Evolutionary conservation across 2,329 filamentous ascomycete species (phyloP), one percentile per base, ranked within the genome.

Genomic region (Calcarisporium arbuscula): DNA sequence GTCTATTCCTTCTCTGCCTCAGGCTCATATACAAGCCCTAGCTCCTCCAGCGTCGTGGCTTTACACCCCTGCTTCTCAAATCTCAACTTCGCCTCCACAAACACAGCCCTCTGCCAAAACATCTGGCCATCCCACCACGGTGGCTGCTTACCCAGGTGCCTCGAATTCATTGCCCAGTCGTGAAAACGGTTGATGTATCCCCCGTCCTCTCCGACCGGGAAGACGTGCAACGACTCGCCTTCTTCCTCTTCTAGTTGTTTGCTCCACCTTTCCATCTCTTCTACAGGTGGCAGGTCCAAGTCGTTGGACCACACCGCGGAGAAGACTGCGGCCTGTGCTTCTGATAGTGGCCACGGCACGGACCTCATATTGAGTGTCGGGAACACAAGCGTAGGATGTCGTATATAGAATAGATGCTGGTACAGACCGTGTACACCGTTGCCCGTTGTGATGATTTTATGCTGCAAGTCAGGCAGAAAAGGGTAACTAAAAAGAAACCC

Each of bases 401-500:
- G 65, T 4, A 81, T 78, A 54, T 81, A 79, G 55, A 95, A 82
- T 8, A 95, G 50, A 48, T 96, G 87, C 45, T 86, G 70, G 55
- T 88, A 95, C 4, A 89, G 61, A 21, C 82, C 77, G 41, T 80
- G 67, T 1, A 89, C 79, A 19, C 83, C 73, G 21, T 71, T 72
- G 1, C 89, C 89, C 35, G 78, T 73, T 0, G 74, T 79, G 36
- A 89, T 69, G 3, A 87, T 53, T 1, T 74, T 65, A 8, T 54
- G 58, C 11, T 61, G 49, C 5, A 74, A 45, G 3, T 60, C 53
- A 10, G 56, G 53, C 5, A 82, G 54, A 51, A 95, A 95, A 0
- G 88, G 87, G 38, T 83, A 84, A 5, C 81, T 80, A 60, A 85
- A 95, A 37, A 94, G 74, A 50, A 94, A 96, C 1, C 90, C 90